Base-by-base conservation (phyloP, 495 filamentous ascomycete genomes). In the Wilcoxina mikolae region DNA sequence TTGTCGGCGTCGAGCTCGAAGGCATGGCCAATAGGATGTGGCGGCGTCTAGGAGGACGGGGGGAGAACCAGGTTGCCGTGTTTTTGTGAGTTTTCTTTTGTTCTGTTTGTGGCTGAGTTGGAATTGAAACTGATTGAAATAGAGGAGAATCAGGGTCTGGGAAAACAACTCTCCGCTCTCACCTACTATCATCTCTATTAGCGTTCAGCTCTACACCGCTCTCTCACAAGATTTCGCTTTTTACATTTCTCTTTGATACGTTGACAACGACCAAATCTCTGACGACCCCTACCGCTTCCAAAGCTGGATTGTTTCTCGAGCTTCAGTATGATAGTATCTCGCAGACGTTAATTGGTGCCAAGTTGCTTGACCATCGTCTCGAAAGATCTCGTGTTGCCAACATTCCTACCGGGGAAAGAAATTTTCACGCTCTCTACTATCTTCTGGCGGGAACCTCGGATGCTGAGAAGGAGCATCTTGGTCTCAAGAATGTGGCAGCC, bases 251-350 rank as follows among this genome's bases (percentile, higher is more conserved):
- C 23, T 95, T 96, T 67, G 91, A 98, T 67, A 83, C 87, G 4
- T 75, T 98, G 38, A 98, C 91, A 3, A 95, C 91, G 4, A 98
- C 90, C n/a, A 98, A 98, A 72, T 94, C 89, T 17, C 76, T 86
- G 18, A 95, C 89, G 4, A 95, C 89, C 0, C 89, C 89, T 1
- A 94, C 86, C 4, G 91, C 91, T 23, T 95, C 90, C 12, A 95
- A 94, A 68, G 83, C 91, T 4, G 91, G 91, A 54, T 77, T 98
- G 12, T 94, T 95, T 62, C 85, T 87, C 67, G 91, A 98, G 61
- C 73, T 98, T 25, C 91, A 98, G 68, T 98, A 96, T 60, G 88
- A 98, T 66, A 90, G 85, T 4, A 77, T 85, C 1, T 82, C 88
- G 0, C 81, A 83, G 1, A 78, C 82, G 42, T 72, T 98, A 38